Evolutionary conservation across 1,139 yeast species (phyloP).

Genomic region (Oligophagozyma castellii): DNA sequence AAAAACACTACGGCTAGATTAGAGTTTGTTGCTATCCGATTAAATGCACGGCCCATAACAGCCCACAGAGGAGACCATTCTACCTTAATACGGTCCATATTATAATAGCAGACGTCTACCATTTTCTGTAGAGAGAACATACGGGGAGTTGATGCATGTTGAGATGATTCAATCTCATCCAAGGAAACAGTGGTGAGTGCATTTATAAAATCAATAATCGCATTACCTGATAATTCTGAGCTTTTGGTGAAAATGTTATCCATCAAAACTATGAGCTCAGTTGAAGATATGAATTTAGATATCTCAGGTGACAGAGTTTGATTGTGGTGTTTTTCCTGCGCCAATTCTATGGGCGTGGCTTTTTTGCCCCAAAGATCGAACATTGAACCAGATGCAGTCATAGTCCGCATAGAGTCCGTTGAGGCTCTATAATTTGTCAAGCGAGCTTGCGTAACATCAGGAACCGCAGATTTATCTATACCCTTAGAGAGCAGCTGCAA

Average conservation of each 20-base stretch:
- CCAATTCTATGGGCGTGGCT: conserved; percentile 34
- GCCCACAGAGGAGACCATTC: conserved; percentile 97
- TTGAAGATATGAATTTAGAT: conserved; percentile 48
- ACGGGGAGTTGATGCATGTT: conserved; percentile 70
- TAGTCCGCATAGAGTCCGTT: conserved; percentile 35
- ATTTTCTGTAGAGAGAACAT: conserved; percentile 87
- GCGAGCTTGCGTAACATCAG: conserved; percentile 73
- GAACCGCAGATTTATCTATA: conserved; percentile 69
- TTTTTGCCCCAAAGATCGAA: conserved; percentile 30
- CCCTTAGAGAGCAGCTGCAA: conserved; percentile 83
- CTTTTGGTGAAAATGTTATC: conserved; percentile 83
- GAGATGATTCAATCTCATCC: conserved; percentile 87
- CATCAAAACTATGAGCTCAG: conserved; percentile 72
- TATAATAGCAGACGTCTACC: conserved; percentile 94
- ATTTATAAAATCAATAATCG: conserved; percentile 73
- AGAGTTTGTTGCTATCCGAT: conserved; percentile 64
- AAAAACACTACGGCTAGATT: conserved; percentile 71
- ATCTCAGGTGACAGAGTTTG: conserved; percentile 39
- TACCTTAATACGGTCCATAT: conserved; percentile 89
- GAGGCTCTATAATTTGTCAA: conserved; percentile 35
- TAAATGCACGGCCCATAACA: conserved; percentile 82
- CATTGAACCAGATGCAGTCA: conserved; percentile 22
- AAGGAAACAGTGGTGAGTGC: conserved; percentile 78
- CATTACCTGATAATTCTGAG: conserved; percentile 64
- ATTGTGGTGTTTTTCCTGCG: conserved; percentile 36